phyloP scores from a whole-genome alignment of 2,329 filamentous ascomycete species.

The Stagonosporopsis rhizophila region DNA sequence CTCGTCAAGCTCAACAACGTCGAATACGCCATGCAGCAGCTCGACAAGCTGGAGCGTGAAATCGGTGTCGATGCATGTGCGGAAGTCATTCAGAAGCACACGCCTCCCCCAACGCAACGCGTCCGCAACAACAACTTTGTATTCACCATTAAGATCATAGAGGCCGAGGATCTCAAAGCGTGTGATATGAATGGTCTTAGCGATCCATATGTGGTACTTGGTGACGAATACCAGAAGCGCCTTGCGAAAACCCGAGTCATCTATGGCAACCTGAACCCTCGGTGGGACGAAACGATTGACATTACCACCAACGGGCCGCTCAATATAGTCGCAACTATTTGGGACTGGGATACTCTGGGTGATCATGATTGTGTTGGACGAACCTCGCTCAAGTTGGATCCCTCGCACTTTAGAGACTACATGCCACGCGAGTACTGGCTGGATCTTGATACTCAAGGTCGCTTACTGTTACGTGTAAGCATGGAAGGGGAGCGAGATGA shows the following conservation, averaged over 20 bases:
- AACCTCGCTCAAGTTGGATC: slow-evolving; percentile 97
- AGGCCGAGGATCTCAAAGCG: slow-evolving; percentile 97
- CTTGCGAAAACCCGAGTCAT: slow-evolving; percentile 94
- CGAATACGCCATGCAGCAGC: slow-evolving; percentile 89
- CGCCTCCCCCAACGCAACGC: slow-evolving; percentile 73
- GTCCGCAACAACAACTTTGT: slow-evolving; percentile 85
- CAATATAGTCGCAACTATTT: slow-evolving; percentile 95
- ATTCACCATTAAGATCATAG: slow-evolving; percentile 98
- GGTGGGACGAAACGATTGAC: slow-evolving; percentile 97
- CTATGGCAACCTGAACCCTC: slow-evolving; percentile 86
- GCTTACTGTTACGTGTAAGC: slow-evolving; percentile 86
- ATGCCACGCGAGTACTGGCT: slow-evolving; percentile 97
- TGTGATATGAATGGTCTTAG: slow-evolving; percentile 94
- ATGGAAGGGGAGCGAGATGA: slow-evolving; percentile 99
- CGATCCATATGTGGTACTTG: slow-evolving; percentile 95
- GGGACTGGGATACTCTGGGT: slow-evolving; percentile 97
- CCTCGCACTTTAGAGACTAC: slow-evolving; percentile 95
- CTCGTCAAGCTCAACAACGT: slow-evolving; percentile 98
- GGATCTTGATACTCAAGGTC: slow-evolving; percentile 92
- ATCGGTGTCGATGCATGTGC: slow-evolving; percentile 94
- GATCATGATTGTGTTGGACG: slow-evolving; percentile 97
- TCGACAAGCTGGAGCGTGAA: slow-evolving; percentile 86
- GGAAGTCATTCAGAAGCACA: slow-evolving; percentile 75
- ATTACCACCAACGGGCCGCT: slow-evolving; percentile 91
- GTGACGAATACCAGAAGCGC: slow-evolving; percentile 97